Conservation (phyloP, 2,329 filamentous ascomycete genomes). For the Fusarium papillatum region DNA sequence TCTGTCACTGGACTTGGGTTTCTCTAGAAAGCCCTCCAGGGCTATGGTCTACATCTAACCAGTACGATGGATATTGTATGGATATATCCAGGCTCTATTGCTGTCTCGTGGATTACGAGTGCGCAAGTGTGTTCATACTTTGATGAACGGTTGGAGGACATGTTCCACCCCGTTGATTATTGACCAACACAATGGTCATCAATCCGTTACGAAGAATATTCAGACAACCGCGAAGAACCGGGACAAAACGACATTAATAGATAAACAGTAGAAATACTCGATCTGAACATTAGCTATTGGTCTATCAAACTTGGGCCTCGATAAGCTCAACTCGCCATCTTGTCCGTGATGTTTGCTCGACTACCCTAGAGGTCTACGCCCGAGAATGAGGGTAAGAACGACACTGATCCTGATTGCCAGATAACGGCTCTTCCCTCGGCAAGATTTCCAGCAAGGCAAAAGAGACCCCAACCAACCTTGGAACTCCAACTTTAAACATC, state of each 20-base stretch:
- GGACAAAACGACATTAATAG: too few relatives aligned
- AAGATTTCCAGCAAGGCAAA: neutral
- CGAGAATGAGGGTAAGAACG: neutral
- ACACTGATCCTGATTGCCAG: neutral
- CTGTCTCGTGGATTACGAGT: neutral
- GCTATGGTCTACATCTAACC: neutral
- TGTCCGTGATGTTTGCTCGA: neutral
- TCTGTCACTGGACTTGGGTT: neutral
- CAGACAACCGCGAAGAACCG: neutral
- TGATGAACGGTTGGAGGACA: neutral
- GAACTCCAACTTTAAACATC: neutral
- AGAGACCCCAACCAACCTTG: neutral
- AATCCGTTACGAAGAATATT: neutral
- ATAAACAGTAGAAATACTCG: neutral
- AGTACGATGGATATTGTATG: neutral
- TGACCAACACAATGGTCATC: neutral
- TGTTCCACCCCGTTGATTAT: neutral
- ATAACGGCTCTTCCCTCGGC: neutral
- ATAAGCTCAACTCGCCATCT: neutral
- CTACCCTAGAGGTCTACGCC: neutral
- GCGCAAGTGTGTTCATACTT: neutral
- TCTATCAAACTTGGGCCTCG: neutral
- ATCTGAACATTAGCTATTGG: neutral
- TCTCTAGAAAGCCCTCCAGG: neutral
- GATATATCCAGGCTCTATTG: neutral